These are phyloP conservation scores for Carex scoparia DNA, from an alignment of 176 grass and related monocot genomes.

Conservation along the genomic window DNA sequence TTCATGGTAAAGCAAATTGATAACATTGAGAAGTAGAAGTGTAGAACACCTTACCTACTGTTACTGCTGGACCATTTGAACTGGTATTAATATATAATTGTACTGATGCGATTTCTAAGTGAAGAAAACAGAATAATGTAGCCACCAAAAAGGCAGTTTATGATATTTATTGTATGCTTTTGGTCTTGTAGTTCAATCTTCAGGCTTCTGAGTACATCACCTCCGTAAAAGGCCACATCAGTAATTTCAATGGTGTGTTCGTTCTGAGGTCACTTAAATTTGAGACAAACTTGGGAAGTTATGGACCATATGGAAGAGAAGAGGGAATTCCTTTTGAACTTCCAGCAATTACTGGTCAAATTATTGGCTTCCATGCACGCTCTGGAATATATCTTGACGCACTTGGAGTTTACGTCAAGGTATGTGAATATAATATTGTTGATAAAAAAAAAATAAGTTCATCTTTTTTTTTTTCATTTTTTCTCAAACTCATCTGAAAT, in stretches of 20 bases:
- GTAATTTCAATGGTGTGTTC: conserved; percentile 9
- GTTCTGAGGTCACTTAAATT: conserved; percentile 37
- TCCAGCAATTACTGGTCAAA: conserved; percentile 30
- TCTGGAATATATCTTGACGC: conserved; percentile 35
- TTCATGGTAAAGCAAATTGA: not conserved
- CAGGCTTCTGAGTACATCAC: conserved; percentile 33
- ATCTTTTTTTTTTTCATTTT: not conserved
- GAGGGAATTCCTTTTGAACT: conserved; percentile 42
- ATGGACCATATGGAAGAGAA: conserved; percentile 40
- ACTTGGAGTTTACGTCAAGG: conserved; percentile 37
- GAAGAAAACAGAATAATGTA: not conserved
- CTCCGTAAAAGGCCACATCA: conserved; percentile 21
- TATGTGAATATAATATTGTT: not conserved
- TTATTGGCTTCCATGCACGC: conserved; percentile 47
- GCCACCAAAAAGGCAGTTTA: not conserved
- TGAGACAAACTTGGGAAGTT: conserved; percentile 23
- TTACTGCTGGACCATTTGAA: not conserved
- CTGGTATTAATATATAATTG: not conserved
- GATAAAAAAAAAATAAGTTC: not conserved
- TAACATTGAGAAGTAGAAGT: too few relatives aligned
- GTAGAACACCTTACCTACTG: too few relatives aligned
- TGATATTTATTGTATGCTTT: not conserved
- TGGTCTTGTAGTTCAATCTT: conserved; percentile 26
- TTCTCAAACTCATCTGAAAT: not conserved
- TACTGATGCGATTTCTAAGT: not conserved